phyloP scores from a whole-genome alignment of 2,329 filamentous ascomycete species.

The Botryotinia convoluta region DNA sequence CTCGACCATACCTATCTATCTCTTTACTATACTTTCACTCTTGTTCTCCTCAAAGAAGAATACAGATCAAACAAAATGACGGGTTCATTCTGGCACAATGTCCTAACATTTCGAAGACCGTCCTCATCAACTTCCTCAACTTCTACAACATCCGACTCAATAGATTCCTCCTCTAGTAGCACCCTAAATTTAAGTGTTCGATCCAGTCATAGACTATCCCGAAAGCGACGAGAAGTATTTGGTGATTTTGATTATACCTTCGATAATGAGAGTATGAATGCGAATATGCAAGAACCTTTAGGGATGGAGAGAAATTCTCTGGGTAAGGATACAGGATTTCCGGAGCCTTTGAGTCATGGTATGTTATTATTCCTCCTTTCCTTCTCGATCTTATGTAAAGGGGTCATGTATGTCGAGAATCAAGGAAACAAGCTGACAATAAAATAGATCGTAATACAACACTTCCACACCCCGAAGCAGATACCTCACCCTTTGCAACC shows the following conservation, averaged over 20 bases:
- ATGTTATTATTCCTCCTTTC: not conserved
- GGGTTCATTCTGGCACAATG: constrained; percentile 34
- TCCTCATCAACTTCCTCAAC: constrained; percentile 14
- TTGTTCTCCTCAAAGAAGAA: not conserved
- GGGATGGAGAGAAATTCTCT: constrained; percentile 1
- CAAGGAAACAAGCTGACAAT: constrained; percentile 3
- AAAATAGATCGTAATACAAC: constrained; percentile 54
- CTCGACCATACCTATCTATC: not conserved
- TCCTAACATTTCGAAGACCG: constrained; percentile 17
- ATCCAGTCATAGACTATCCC: constrained; percentile 1
- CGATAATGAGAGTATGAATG: constrained; percentile 22
- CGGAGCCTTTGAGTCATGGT: constrained; percentile 36
- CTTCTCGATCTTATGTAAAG: not conserved
- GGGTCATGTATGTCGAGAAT: not conserved
- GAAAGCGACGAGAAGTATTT: constrained; percentile 14
- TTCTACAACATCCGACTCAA: constrained; percentile 10
- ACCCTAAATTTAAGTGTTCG: not conserved
- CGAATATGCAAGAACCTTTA: constrained; percentile 26
- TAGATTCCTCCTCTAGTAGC: constrained; percentile 16
- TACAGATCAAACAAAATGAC: not conserved
- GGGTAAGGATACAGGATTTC: constrained; percentile 40
- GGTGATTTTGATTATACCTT: constrained; percentile 11
- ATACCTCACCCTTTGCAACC: constrained; percentile 54
- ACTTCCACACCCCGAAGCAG: constrained; percentile 59
- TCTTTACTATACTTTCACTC: not conserved